Percentiles rank a stretch among this genome's conserved stretches.
Conservation (phyloP, 2,329 filamentous ascomycete species). For the Alternaria sp. region DNA sequence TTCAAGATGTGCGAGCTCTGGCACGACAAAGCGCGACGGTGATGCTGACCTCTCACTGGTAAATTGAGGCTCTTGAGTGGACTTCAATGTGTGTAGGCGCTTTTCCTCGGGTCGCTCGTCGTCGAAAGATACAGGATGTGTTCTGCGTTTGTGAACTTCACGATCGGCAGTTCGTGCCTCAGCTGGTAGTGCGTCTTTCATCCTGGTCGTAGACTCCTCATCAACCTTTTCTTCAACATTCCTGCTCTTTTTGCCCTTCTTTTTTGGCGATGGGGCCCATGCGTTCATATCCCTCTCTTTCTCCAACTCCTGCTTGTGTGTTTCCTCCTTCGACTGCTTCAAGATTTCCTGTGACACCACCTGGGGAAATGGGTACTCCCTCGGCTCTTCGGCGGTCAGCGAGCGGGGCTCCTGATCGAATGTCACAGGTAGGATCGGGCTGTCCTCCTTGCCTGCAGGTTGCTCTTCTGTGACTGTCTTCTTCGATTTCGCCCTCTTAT, state of each 20-base stretch:
- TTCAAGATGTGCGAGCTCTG: constrained; percentile 6
- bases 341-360: constrained; percentile 16
- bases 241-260: constrained; percentile 54
- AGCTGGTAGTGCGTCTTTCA: constrained; percentile 9
- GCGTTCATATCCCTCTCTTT: constrained; percentile 36
- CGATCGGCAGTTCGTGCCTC: constrained; percentile 21
- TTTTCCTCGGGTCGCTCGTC: constrained; percentile 48
- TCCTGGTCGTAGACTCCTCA: constrained; percentile 14
- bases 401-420: constrained; percentile 28
- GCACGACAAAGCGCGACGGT: neutral
- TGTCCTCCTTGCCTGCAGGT: constrained; percentile 5
- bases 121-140: constrained; percentile 43
- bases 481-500: constrained; percentile 32
- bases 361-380: constrained; percentile 43
- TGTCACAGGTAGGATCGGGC: constrained; percentile 20
- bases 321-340: constrained; percentile 2
- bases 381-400: constrained; percentile 18
- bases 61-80: constrained; percentile 14
- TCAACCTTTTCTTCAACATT: constrained; percentile 40
- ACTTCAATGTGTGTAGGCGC: constrained; percentile 40
- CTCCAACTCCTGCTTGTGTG: constrained; percentile 21
- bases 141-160: constrained; percentile 45
- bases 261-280: constrained; percentile 51
- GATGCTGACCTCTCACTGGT: constrained; percentile 16
- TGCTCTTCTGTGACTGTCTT: constrained; percentile 18